Percentiles rank a stretch among this genome's conserved stretches.
Conservation (phyloP, 2,329 filamentous ascomycete species). For the Colletotrichum lentis region DNA sequence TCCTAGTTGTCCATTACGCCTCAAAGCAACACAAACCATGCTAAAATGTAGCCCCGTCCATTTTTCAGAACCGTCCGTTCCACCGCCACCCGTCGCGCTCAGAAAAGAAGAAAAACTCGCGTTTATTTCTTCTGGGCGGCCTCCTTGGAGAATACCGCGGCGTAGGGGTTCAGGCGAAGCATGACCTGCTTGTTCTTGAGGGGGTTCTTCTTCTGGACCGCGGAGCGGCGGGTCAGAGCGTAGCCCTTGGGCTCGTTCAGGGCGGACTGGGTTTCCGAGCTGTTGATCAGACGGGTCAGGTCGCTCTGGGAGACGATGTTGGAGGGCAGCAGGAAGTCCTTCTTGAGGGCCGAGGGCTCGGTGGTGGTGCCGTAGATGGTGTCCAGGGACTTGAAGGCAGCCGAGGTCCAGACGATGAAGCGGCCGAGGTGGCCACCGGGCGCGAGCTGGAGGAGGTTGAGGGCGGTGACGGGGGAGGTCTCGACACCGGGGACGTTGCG, state of each 20-base stretch:
- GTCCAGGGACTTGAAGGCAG: constrained; percentile 95
- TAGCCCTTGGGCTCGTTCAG: constrained; percentile 91
- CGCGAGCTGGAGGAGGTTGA: constrained; percentile 99
- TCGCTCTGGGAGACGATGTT: constrained; percentile 95
- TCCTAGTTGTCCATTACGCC: constrained; percentile 40
- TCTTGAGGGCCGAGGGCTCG: constrained; percentile 90
- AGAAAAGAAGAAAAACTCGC: neutral
- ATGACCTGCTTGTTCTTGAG: constrained; percentile 98
- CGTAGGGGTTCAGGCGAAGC: constrained; percentile 98
- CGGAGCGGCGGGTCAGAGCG: constrained; percentile 85
- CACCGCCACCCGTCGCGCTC: constrained; percentile 24
- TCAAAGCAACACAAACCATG: constrained; percentile 39
- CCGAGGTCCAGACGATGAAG: constrained; percentile 98
- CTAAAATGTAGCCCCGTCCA: constrained; percentile 39
- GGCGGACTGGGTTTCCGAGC: constrained; percentile 95
- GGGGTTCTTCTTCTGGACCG: constrained; percentile 99
- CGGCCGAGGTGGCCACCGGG: constrained; percentile 98
- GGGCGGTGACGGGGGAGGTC: constrained; percentile 89
- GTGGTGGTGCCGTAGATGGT: constrained; percentile 96
- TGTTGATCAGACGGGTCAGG: constrained; percentile 98
- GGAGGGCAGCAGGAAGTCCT: constrained; percentile 96
- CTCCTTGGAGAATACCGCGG: constrained; percentile 86
- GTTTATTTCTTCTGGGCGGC: constrained; percentile 57
- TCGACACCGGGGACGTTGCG: constrained; percentile 99
- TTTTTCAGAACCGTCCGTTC: constrained; percentile 34